Evolutionary conservation across 169 alveolate genomes (phyloP).

Genomic region (Plasmodium yoelii): DNA sequence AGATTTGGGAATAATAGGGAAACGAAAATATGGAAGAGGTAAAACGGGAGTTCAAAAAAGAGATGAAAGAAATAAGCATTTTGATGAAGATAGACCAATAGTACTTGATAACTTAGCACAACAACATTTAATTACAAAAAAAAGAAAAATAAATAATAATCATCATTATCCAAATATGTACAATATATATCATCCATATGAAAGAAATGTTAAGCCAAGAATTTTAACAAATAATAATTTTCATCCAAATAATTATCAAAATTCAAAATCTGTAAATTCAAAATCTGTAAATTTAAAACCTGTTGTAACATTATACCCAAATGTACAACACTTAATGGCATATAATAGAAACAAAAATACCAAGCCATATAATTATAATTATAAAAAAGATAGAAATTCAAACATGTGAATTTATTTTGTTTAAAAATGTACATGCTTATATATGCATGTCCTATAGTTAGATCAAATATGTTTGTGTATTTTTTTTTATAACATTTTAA

Average conservation of each 20-base stretch:
- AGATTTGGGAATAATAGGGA: conserved; percentile 82
- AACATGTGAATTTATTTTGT: neutral
- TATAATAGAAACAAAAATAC: conserved; percentile 14
- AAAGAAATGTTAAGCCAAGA: conserved; percentile 53
- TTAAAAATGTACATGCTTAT: neutral
- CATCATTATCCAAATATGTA: neutral
- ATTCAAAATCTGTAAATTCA: neutral
- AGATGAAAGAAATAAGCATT: conserved; percentile 77
- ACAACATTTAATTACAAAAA: conserved; percentile 22
- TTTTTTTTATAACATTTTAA: no score
- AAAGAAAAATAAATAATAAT: conserved; percentile 39
- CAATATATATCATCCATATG: conserved; percentile 8
- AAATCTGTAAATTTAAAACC: conserved; percentile 23
- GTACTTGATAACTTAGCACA: conserved; percentile 42
- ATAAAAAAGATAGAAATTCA: conserved; percentile 20
- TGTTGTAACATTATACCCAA: conserved; percentile 47
- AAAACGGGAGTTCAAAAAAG: conserved; percentile 85
- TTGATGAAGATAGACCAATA: conserved; percentile 68
- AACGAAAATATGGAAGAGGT: conserved; percentile 85
- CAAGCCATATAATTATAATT: conserved; percentile 16
- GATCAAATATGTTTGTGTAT: no score
- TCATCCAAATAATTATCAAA: conserved; percentile 8
- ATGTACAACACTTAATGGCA: conserved; percentile 57
- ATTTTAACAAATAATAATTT: neutral
- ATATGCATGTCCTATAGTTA: neutral